phyloP scores from a whole-genome alignment of 371 early-diverging fungal genomes.

The Choanephora cucurbitarum region DNA sequence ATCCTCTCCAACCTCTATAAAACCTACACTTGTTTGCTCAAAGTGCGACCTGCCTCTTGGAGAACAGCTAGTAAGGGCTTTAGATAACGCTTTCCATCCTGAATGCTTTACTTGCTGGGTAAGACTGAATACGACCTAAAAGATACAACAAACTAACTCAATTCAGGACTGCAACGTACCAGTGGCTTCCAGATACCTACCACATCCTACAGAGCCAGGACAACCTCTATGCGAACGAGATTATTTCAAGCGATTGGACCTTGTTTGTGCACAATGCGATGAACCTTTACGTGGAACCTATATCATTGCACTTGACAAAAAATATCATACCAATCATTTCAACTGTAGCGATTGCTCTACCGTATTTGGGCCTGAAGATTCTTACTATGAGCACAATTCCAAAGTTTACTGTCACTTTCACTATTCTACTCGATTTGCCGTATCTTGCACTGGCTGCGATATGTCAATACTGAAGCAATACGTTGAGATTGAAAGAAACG shows the following conservation, averaged over 20 bases:
- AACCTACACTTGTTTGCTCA: constrained; percentile 81
- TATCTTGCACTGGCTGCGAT: constrained; percentile 91
- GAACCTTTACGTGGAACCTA: constrained; percentile 89
- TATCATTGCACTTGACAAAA: constrained; percentile 88
- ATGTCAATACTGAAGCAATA: constrained; percentile 92
- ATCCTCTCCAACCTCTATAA: constrained; percentile 12
- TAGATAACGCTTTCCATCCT: constrained; percentile 92
- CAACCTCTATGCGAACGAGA: constrained; percentile 85
- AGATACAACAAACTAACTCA: background rate
- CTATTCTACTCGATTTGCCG: constrained; percentile 87
- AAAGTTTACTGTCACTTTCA: constrained; percentile 94
- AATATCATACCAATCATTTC: constrained; percentile 96
- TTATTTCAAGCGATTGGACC: constrained; percentile 82
- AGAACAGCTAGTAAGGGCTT: constrained; percentile 91
- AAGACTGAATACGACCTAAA: constrained; percentile 7
- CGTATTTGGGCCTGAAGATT: constrained; percentile 92
- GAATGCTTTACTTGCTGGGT: constrained; percentile 96
- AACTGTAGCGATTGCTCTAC: constrained; percentile 91
- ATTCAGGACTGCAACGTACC: constrained; percentile 78
- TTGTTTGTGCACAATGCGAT: constrained; percentile 90
- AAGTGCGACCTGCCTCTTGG: constrained; percentile 86
- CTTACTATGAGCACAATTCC: constrained; percentile 93
- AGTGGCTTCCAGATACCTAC: constrained; percentile 87
- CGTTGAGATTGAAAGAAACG: constrained; percentile 84
- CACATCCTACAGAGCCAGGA: constrained; percentile 62